Conservation (phyloP, 768 basidiomycete genomes). For the Lentinus tigrinus region DNA sequence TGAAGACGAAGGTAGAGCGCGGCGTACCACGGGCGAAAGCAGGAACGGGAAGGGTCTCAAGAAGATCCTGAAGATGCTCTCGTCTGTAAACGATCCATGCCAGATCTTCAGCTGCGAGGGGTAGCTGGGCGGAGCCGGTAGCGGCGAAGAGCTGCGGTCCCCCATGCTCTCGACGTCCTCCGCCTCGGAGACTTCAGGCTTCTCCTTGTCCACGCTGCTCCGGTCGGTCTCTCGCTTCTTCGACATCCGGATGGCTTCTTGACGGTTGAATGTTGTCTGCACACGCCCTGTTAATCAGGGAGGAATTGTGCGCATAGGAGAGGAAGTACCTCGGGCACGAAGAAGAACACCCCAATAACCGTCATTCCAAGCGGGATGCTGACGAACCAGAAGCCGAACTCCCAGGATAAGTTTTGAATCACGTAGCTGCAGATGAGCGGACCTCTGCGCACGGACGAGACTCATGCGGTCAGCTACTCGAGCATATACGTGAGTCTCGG, state of each 20-base stretch:
- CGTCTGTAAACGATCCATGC: constrained; percentile 37
- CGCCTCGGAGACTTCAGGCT: neutral
- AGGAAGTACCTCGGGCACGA: constrained; percentile 40
- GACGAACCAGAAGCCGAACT: constrained; percentile 50
- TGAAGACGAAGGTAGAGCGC: neutral
- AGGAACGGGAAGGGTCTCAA: constrained; percentile 43
- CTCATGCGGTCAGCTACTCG: neutral
- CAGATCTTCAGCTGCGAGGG: constrained; percentile 36
- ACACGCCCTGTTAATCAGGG: neutral
- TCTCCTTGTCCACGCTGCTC: constrained; percentile 17
- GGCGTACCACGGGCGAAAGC: constrained; percentile 40
- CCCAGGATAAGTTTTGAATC: constrained; percentile 42
- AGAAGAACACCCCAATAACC: constrained; percentile 39
- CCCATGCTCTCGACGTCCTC: constrained; percentile 10
- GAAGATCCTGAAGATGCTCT: constrained; percentile 36
- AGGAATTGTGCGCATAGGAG: too few relatives aligned
- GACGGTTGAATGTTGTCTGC: constrained; percentile 36
- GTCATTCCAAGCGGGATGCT: constrained; percentile 40
- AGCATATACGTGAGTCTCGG: neutral
- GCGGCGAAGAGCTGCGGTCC: neutral
- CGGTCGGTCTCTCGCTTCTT: constrained; percentile 14
- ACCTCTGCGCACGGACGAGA: constrained; percentile 25
- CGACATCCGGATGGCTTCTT: neutral
- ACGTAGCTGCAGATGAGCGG: constrained; percentile 48
- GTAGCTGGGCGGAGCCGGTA: constrained; percentile 28